phyloP scores from a whole-genome alignment of 1,139 yeast species.

The Sugiyamaella sp. region DNA sequence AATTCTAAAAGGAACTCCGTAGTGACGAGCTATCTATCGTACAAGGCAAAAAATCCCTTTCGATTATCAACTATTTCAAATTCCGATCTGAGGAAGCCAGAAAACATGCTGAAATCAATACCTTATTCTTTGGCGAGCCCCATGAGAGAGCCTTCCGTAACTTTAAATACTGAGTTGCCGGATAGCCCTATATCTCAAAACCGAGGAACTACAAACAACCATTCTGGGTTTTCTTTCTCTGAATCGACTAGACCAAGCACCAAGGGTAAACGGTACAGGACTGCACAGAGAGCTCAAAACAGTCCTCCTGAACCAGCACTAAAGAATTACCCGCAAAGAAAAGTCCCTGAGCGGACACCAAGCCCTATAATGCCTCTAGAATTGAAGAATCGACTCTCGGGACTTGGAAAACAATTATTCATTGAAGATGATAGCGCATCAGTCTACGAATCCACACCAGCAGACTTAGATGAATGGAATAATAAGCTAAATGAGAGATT shows the following conservation, averaged over 20 bases:
- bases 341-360: background rate
- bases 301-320: too few relatives aligned
- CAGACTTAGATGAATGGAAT: conserved; percentile 6
- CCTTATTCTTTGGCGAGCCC: conserved; percentile 4
- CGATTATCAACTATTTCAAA: background rate
- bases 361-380: conserved; percentile 2
- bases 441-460: background rate
- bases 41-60: conserved; percentile 4
- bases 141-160: conserved; percentile 1
- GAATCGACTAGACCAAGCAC: too few relatives aligned
- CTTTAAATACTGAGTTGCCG: too few relatives aligned
- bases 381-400: conserved; percentile 3
- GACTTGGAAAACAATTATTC: background rate
- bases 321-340: background rate
- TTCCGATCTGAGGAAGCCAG: background rate
- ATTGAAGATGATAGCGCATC: background rate
- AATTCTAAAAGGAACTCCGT: background rate
- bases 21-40: background rate
- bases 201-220: too few relatives aligned
- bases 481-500: conserved; percentile 1
- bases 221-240: too few relatives aligned
- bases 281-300: too few relatives aligned
- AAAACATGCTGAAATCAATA: background rate
- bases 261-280: too few relatives aligned
- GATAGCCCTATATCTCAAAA: too few relatives aligned